Evolutionary conservation across 2,329 filamentous ascomycete genomes (phyloP), one percentile per base, ranked within the genome.

Genomic region (Zasmidium cellare): DNA sequence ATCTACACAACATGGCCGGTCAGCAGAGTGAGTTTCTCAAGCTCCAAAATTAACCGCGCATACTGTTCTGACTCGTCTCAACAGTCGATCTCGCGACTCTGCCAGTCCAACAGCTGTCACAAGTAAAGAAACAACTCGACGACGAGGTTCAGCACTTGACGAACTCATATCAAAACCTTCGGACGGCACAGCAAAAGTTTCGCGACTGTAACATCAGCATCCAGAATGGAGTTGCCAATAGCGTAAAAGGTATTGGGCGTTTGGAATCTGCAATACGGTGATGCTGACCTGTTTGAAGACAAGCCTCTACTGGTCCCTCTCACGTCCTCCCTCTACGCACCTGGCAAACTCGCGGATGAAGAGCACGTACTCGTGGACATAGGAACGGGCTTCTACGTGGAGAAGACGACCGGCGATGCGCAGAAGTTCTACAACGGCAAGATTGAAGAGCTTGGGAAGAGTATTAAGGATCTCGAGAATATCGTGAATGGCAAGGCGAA

Each of bases 91-190:
- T 99, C 69, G 86, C 88, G 68, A 86, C 84, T 60, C 88, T 99
- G 69, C 89, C 88, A 68, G 82, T 88, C 23, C 90, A 91, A 65
- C 93, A 97, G 77, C 89, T 99, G 66, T 88, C 86, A 66, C 87
- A 91, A 68, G 88, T 99, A 67, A 97, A 99, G 82, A 92, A 94
- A 75, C 93, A 97, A 75, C 88, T 99, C 65, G 93, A 96, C 75
- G 88, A 94, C 70, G 94, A 99, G 77, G 88, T 99, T 65, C 91
- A 96, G 74, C 93, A 97, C 79, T 85, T 99, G 65, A 96, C 91
- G 1, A 84, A 81, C 57, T 97, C 94, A 9, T 96, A 96, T 79
- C 83, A 89, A 51, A 94, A 96, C 74, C 86, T 99, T 1, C 90
- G 92, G 64, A 87, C 88, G 53, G 94, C 94, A 2, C 94, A 97